Evolutionary conservation across 169 alveolate genomes (phyloP), one percentile per base, ranked within the genome.

Genomic region (Haemoproteus tartakovskyi): DNA sequence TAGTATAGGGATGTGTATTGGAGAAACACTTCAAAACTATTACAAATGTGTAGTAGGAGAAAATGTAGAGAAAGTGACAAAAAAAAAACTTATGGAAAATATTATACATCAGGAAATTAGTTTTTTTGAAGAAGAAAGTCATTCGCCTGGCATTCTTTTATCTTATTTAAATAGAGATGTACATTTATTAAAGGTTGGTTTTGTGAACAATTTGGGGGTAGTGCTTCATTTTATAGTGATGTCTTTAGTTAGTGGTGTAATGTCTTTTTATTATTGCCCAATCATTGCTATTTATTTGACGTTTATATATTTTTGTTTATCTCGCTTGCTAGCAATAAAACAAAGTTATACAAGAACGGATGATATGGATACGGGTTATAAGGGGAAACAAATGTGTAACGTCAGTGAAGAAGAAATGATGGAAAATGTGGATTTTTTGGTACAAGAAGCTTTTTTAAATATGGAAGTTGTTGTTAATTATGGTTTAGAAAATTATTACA

Each of bases 261-360:
- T 70, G 41, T 70, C 84, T 0, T 70, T 70, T 43, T 70, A 70
- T 70, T 70, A 56, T 60, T 70, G 84, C 24, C 84, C 84, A 24
- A 70, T 70, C 12, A 61, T 70, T 26, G 74, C 84, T 21, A 62
- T 54, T 12, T 60, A 22, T 9, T 60, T 70, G 19, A 70, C 84
- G 6, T 29, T 29, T 14, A 30, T 61, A 43, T 70, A 70, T 48
- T 56, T 57, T 21, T 18, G 54, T 36, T n/a, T 18, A 9, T 43
- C 45, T 60, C 43, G 84, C 12, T 60, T 57, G 0, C 19, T 70
- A 29, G 62, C 84, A 3, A 45, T 54, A 27, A 70, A 62, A 70
- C n/a, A n/a, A n/a, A n/a, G n/a, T n/a, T n/a, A n/a, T n/a, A 29
- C 78, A 19, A 29, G 84, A 33, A 3, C 57, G 21, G 1, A 48